Evolutionary conservation across 441 rosid species (phyloP), one percentile per base, ranked within the genome.

Genomic region (Raphanus hybrid): DNA sequence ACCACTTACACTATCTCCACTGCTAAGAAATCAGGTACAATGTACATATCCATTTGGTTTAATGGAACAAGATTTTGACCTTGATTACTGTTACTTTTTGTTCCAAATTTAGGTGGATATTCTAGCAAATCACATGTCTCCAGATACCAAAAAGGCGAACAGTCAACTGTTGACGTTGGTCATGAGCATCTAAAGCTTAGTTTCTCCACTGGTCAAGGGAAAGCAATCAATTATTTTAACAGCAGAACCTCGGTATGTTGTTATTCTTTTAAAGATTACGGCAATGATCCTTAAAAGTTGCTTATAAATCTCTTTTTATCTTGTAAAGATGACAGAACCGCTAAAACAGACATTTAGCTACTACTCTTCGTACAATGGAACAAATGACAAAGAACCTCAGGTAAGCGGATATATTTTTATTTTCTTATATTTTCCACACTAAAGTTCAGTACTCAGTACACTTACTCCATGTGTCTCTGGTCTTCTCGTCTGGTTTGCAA

Each of bases 361-460:
- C 78, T 95, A 93, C 87, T 65, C 89, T 58, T 87, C 83, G 75
- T 88, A 88, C 83, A 84, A 91, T 83, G 99, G 96, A 86, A 80
- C 89, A 69, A 71, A 82, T 26, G 90, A 87, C 72, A 87, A 86
- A 86, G 86, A 71, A 71, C 91, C 96, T 73, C 98, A 95, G 91
- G 99, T 95, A 92, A 60, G 43, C 4, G 55, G 55, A 63, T 43
- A 72, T 18, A 29, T 37, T 23, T 58, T 58, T 23, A 3, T 45
- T 58, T 48, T 50, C 6, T 60, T 27, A 4, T 37, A 14, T 37
- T 72, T 23, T 72, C 3, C 3, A n/a, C 41, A 54, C 50, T 70
- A 58, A 59, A 60, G 68, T 50, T 59, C 48, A 61, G 65, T 67
- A 71, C 55, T 59, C 57, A 61, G 65, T 67, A 71, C 55, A 41